These are phyloP conservation scores for Priceomyces medius DNA, from an alignment of 805 yeast genomes.

Conservation along the genomic window DNA sequence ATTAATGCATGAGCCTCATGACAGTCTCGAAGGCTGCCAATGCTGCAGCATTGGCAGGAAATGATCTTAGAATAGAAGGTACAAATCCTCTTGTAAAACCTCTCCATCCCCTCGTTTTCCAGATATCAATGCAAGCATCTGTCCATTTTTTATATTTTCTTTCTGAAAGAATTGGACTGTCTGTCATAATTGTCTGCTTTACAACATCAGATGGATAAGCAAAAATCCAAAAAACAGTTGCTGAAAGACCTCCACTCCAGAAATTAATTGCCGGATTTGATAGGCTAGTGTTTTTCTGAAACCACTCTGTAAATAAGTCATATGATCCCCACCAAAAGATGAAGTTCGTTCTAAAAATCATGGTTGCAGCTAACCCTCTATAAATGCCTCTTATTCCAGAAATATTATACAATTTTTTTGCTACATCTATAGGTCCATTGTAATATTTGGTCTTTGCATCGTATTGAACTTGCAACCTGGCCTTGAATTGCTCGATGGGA, in stretches of 20 bases:
- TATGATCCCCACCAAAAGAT: slow-evolving; percentile 95
- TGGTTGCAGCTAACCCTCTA: slow-evolving; percentile 79
- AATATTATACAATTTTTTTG: slow-evolving; percentile 52
- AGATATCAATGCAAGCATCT: slow-evolving; percentile 69
- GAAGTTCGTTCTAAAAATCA: slow-evolving; percentile 84
- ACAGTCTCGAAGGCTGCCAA: slow-evolving; percentile 84
- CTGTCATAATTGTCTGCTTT: slow-evolving; percentile 82
- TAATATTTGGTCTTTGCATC: slow-evolving; percentile 68
- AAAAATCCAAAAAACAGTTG: slow-evolving; percentile 82
- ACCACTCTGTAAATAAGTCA: slow-evolving; percentile 70
- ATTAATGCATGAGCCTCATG: slow-evolving; percentile 51
- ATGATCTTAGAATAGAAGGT: slow-evolving; percentile 76
- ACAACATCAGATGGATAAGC: slow-evolving; percentile 91
- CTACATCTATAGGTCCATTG: slow-evolving; percentile 80
- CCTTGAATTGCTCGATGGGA: slow-evolving; percentile 87
- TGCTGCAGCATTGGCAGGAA: slow-evolving; percentile 95
- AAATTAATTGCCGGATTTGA: slow-evolving; percentile 73
- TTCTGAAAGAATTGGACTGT: slow-evolving; percentile 55
- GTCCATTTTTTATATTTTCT: slow-evolving; percentile 72
- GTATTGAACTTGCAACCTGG: slow-evolving; percentile 85
- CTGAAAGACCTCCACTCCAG: slow-evolving; percentile 90
- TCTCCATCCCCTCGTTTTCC: slow-evolving; percentile 55
- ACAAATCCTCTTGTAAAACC: slow-evolving; percentile 83
- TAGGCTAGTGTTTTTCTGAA: slow-evolving; percentile 62
- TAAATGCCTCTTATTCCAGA: slow-evolving; percentile 74